A percentile compares a stretch with the other conserved stretches of the same genome.
phyloP scores from a whole-genome alignment of 768 basidiomycete genomes.

The Suillus ampliporus region DNA sequence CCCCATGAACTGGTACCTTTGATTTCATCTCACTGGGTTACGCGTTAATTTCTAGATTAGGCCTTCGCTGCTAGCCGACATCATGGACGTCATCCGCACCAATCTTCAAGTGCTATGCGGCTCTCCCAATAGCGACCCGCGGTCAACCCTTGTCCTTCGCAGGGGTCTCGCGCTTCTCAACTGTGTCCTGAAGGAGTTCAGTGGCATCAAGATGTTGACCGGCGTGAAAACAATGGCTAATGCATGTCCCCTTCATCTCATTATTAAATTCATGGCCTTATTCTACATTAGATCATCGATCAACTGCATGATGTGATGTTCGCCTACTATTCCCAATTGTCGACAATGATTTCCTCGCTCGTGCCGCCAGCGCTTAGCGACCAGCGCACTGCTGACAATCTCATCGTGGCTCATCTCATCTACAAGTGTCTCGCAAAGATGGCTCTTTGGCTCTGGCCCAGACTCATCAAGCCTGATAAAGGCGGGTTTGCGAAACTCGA shows the following conservation, averaged over 20 bases:
- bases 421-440: slow-evolving; percentile 80
- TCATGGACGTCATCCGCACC: slow-evolving; percentile 60
- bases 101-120: slow-evolving; percentile 57
- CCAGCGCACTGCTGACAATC: slow-evolving; percentile 47
- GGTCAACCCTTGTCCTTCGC: slow-evolving; percentile 55
- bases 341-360: slow-evolving; percentile 41
- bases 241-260: slow-evolving; percentile 42
- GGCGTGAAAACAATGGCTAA: slow-evolving; percentile 70
- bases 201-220: slow-evolving; percentile 69
- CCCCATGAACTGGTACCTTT: slow-evolving; percentile 68
- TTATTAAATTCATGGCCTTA: background rate
- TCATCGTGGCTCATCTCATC: slow-evolving; percentile 66
- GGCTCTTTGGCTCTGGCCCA: slow-evolving; percentile 73
- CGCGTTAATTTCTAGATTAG: slow-evolving; percentile 21
- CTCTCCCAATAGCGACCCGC: slow-evolving; percentile 46
- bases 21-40: background rate
- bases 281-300: slow-evolving; percentile 27
- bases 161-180: slow-evolving; percentile 70
- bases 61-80: slow-evolving; percentile 37
- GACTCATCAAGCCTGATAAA: slow-evolving; percentile 47
- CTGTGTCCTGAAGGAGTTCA: slow-evolving; percentile 71
- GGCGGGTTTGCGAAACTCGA: slow-evolving; percentile 51
- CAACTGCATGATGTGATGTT: slow-evolving; percentile 58
- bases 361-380: slow-evolving; percentile 39
- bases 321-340: slow-evolving; percentile 63